Conservation (phyloP, 805 yeast genomes). For the Starmerella kuoi region DNA sequence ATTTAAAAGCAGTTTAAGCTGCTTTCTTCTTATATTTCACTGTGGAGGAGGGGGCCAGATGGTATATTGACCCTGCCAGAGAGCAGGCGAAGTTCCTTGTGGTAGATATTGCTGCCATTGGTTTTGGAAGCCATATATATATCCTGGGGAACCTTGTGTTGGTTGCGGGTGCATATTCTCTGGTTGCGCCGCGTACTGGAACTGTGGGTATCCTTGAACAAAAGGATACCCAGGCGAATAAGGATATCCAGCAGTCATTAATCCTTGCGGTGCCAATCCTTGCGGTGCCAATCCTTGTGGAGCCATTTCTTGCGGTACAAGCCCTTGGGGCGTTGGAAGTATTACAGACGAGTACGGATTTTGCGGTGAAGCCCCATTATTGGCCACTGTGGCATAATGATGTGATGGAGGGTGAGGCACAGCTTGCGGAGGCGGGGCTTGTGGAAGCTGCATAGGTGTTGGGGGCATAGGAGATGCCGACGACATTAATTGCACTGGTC, state of each 20-base stretch:
- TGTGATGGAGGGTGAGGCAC: no score
- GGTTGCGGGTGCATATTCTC: slow-evolving; percentile 7
- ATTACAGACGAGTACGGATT: neutral
- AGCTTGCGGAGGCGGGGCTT: no score
- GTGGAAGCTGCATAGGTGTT: no score
- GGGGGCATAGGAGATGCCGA: no score
- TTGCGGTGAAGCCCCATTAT: neutral
- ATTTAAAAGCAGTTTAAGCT: no score
- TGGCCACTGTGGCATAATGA: neutral
- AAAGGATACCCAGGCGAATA: slow-evolving; percentile 10
- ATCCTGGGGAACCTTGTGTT: slow-evolving; percentile 5
- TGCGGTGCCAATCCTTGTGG: slow-evolving; percentile 2
- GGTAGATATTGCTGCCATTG: slow-evolving; percentile 7
- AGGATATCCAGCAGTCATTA: slow-evolving; percentile 6
- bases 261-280: slow-evolving; percentile 1
- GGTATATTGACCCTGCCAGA: slow-evolving; percentile 9
- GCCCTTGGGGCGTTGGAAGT: neutral
- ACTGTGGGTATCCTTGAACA: slow-evolving; percentile 10
- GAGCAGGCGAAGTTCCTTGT: slow-evolving; percentile 1
- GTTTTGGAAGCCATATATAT: slow-evolving; percentile 7
- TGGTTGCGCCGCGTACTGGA: slow-evolving; percentile 2
- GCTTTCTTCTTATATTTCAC: neutral
- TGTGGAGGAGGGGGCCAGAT: slow-evolving; percentile 10
- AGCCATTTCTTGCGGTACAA: slow-evolving; percentile 3
- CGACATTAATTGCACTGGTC: no score